A percentile compares a stretch with the other conserved stretches of the same genome.
Conservation (phyloP, 164 flowering plant species). For the Vitis cinerea region DNA sequence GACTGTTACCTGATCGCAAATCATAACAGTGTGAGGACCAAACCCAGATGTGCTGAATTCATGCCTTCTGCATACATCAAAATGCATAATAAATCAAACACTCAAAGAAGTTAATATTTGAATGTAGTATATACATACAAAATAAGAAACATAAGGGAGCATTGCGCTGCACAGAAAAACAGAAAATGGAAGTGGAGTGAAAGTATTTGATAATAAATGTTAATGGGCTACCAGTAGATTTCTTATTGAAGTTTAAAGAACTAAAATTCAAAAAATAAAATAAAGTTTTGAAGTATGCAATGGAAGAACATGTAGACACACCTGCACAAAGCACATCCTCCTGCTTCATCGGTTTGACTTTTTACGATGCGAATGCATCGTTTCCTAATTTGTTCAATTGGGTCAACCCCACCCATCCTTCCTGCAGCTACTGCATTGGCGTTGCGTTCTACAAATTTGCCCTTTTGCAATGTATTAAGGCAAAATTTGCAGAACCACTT, state of each 20-base stretch:
- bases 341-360: conserved; percentile 39
- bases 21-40: conserved; percentile 70
- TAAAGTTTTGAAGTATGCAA: too few relatives aligned
- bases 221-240: too few relatives aligned
- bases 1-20: conserved; percentile 87
- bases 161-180: neutral
- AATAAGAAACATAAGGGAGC: neutral
- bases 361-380: conserved; percentile 75
- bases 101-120: neutral
- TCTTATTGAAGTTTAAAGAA: too few relatives aligned
- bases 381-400: conserved; percentile 57
- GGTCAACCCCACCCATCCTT: conserved; percentile 66
- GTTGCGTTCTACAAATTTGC: conserved; percentile 51
- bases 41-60: conserved; percentile 61
- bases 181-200: neutral
- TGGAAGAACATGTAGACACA: conserved; percentile 10
- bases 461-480: conserved; percentile 42
- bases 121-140: neutral
- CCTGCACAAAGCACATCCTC: conserved; percentile 88
- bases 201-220: too few relatives aligned
- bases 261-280: too few relatives aligned
- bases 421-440: conserved; percentile 86
- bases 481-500: conserved; percentile 78
- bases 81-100: neutral
- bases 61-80: conserved; percentile 44